These are phyloP conservation scores for Rhododendron henanense DNA, from an alignment of 148 eudicot species.

Conservation along the genomic window DNA sequence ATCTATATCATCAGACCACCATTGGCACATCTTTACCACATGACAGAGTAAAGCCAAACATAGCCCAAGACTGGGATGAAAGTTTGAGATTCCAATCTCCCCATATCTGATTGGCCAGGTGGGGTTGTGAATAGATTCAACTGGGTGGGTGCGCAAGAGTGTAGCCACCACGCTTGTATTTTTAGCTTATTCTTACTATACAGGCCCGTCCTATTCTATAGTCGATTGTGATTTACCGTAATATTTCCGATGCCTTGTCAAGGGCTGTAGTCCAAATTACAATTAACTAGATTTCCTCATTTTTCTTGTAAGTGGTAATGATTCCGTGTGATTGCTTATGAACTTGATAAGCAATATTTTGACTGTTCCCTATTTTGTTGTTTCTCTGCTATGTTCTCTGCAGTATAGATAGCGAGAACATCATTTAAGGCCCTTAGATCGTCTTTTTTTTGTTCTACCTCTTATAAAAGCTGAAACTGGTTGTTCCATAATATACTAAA, in stretches of 20 bases:
- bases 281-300: not conserved
- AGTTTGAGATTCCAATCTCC: not conserved
- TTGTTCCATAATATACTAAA: not conserved
- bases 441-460: not conserved
- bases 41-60: constrained; percentile 16
- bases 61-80: not conserved
- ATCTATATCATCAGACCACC: constrained; percentile 58
- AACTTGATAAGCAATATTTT: not conserved
- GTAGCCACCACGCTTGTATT: not conserved
- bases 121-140: not conserved
- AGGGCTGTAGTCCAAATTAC: not conserved
- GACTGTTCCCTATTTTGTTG: constrained; percentile 2
- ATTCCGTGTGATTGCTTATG: not conserved
- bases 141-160: not conserved
- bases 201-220: not conserved
- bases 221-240: not conserved
- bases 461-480: constrained; percentile 4
- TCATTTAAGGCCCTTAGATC: not conserved
- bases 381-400: not conserved
- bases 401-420: not conserved
- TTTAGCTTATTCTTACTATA: not conserved
- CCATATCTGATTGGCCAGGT: not conserved
- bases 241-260: not conserved
- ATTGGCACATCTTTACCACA: constrained; percentile 72
- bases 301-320: not conserved